phyloP scores from a whole-genome alignment of 140 eudicot genomes.

The Anethum foeniculum region DNA sequence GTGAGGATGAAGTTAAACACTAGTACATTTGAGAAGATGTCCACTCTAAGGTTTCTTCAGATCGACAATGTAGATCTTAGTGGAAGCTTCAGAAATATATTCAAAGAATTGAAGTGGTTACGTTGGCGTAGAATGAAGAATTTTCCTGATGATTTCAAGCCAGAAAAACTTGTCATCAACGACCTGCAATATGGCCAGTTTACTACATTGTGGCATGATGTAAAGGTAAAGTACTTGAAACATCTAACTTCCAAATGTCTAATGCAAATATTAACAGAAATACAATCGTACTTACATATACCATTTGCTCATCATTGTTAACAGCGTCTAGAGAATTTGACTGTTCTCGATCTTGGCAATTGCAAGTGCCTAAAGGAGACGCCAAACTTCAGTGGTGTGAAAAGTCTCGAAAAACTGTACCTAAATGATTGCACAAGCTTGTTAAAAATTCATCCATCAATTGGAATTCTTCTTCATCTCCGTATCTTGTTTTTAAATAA shows the following conservation, averaged over 20 bases:
- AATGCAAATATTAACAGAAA: too few relatives aligned
- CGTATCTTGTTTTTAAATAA: not conserved
- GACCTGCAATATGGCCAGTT: not conserved
- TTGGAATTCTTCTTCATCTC: not conserved
- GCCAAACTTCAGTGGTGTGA: not conserved
- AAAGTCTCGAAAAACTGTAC: not conserved
- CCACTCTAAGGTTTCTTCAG: not conserved
- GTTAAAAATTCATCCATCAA: not conserved
- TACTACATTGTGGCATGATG: not conserved
- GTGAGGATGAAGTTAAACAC: not conserved
- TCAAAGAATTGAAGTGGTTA: not conserved
- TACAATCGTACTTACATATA: not conserved
- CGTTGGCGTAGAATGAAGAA: not conserved
- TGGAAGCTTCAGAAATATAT: not conserved
- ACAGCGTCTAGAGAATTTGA: not conserved
- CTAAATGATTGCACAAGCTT: not conserved
- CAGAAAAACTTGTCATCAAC: not conserved
- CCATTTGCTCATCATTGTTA: not conserved
- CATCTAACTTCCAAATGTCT: too few relatives aligned
- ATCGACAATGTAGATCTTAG: not conserved
- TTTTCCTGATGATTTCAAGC: not conserved
- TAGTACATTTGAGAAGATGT: not conserved
- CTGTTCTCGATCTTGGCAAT: not conserved
- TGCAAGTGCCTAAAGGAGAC: not conserved
- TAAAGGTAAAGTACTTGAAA: not conserved